These are phyloP conservation scores for Lichina pygmaea DNA, from an alignment of 495 filamentous ascomycete genomes.

Conservation along the genomic window DNA sequence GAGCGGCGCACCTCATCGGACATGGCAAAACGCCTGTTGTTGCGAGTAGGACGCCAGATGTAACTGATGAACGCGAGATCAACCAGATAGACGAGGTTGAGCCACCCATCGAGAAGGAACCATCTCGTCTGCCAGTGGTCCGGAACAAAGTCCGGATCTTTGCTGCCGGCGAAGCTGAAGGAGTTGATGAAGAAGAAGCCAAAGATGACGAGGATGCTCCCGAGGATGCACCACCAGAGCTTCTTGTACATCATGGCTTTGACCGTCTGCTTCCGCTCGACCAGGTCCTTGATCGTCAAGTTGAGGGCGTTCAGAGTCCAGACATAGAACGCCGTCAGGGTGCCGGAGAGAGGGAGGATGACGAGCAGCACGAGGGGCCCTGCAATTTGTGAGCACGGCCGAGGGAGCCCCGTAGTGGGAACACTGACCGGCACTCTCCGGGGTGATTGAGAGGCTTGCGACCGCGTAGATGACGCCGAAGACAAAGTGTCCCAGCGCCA, in stretches of 20 bases:
- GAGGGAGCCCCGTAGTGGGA: background rate
- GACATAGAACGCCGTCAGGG: slow-evolving; percentile 89
- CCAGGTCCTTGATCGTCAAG: slow-evolving; percentile 79
- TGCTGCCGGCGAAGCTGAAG: slow-evolving; percentile 64
- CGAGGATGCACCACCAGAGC: slow-evolving; percentile 92
- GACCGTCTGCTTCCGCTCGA: slow-evolving; percentile 74
- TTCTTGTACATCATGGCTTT: slow-evolving; percentile 96
- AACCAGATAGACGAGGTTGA: slow-evolving; percentile 84
- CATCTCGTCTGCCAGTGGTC: slow-evolving; percentile 89
- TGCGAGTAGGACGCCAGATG: slow-evolving; percentile 85
- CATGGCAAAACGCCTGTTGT: slow-evolving; percentile 96
- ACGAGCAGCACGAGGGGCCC: slow-evolving; percentile 87
- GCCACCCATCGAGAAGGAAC: slow-evolving; percentile 96
- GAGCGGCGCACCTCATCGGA: slow-evolving; percentile 50
- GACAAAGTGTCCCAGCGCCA: slow-evolving; percentile 77
- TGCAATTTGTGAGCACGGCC: slow-evolving; percentile 12
- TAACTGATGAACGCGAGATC: slow-evolving; percentile 88
- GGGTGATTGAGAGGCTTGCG: slow-evolving; percentile 68
- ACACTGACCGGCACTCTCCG: slow-evolving; percentile 32
- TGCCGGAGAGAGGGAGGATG: slow-evolving; percentile 75
- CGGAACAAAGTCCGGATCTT: slow-evolving; percentile 68
- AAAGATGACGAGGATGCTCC: slow-evolving; percentile 82
- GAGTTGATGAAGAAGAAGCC: slow-evolving; percentile 92
- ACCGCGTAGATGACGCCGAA: slow-evolving; percentile 88
- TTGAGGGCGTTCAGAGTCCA: slow-evolving; percentile 96